Conservation (phyloP, 371 early-diverging fungal species). For the Blakeslea trispora region DNA sequence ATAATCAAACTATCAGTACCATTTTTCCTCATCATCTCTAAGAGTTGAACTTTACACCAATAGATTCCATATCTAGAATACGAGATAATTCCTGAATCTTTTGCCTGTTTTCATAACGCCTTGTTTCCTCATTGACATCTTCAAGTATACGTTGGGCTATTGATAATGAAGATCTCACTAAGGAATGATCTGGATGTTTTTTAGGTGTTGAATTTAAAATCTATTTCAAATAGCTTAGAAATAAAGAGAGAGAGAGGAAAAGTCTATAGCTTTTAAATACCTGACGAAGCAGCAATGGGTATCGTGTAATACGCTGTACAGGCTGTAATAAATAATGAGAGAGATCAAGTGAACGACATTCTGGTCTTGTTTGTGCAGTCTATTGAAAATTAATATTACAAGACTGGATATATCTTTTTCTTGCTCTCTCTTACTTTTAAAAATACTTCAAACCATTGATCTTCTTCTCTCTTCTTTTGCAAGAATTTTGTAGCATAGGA, state of each 20-base stretch:
- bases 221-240: too few species aligned
- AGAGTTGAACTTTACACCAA: slow-evolving; percentile 45
- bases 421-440: slow-evolving; percentile 62
- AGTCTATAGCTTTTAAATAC: too few species aligned
- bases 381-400: slow-evolving; percentile 12
- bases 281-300: slow-evolving; percentile 86
- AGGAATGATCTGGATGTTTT: slow-evolving; percentile 76
- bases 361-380: slow-evolving; percentile 63
- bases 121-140: slow-evolving; percentile 79
- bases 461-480: slow-evolving; percentile 60
- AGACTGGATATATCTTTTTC: background rate
- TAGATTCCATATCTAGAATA: slow-evolving; percentile 67
- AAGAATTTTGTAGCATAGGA: slow-evolving; percentile 62
- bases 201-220: slow-evolving; percentile 85
- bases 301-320: slow-evolving; percentile 92
- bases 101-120: slow-evolving; percentile 71
- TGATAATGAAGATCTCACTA: slow-evolving; percentile 69
- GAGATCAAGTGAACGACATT: slow-evolving; percentile 81
- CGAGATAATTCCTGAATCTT: slow-evolving; percentile 71
- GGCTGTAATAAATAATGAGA: slow-evolving; percentile 89
- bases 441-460: slow-evolving; percentile 60
- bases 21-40: background rate
- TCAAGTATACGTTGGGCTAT: slow-evolving; percentile 71
- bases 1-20: slow-evolving; percentile 2
- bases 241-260: too few species aligned